Evolutionary conservation across 768 basidiomycete genomes (phyloP).

Genomic region (Lentinula raphanica): DNA sequence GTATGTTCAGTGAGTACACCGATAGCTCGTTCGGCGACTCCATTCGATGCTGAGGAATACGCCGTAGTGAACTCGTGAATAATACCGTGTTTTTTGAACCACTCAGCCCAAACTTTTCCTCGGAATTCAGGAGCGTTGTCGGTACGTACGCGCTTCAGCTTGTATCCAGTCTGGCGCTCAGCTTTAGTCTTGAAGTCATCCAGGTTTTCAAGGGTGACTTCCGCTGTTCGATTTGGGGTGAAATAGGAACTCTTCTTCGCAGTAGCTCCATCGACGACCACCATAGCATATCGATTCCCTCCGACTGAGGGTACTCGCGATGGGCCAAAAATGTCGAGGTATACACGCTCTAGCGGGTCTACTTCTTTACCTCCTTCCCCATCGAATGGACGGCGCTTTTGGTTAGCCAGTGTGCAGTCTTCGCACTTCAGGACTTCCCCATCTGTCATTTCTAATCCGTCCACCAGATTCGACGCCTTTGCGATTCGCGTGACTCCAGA

Average conservation of each 20-base stretch:
- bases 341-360: not conserved
- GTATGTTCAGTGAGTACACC: not conserved
- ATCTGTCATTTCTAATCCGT: not conserved
- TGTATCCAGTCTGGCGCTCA: not conserved
- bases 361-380: not conserved
- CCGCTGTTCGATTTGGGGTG: slow-evolving; percentile 3
- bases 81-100: slow-evolving; percentile 4
- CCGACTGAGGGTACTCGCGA: not conserved
- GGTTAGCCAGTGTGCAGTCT: slow-evolving; percentile 1
- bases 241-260: not conserved
- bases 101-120: slow-evolving; percentile 5
- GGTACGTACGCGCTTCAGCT: slow-evolving; percentile 4
- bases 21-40: slow-evolving; percentile 9
- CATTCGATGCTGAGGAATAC: slow-evolving; percentile 8
- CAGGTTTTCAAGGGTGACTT: not conserved
- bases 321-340: slow-evolving; percentile 14
- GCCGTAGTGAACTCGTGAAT: not conserved
- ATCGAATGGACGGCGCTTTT: not conserved
- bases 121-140: slow-evolving; percentile 23
- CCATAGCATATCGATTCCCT: slow-evolving; percentile 7
- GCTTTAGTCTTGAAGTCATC: not conserved
- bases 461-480: not conserved
- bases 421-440: not conserved
- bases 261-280: not conserved
- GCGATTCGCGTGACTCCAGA: not conserved